Percentiles rank a stretch among this genome's conserved stretches.
Evolutionary conservation across 106 monocot genomes (phyloP).

Genomic region (Dendrobium officinale): DNA sequence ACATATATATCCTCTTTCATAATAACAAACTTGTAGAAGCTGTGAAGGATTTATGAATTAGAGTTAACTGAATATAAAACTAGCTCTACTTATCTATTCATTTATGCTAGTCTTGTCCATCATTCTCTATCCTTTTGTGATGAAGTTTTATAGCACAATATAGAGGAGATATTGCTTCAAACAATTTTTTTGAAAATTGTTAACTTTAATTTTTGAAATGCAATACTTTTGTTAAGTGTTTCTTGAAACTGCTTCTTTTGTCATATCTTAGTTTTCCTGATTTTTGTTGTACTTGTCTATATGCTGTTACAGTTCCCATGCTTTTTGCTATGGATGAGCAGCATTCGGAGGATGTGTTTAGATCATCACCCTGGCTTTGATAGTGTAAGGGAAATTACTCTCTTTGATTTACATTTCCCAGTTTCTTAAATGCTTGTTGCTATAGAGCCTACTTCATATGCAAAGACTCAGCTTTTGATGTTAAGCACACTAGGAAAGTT

Average conservation of each 20-base stretch:
- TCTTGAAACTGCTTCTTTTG: background rate
- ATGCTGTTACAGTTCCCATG: constrained; percentile 67
- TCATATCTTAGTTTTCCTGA: background rate
- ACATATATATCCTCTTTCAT: background rate
- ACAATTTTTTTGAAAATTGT: background rate
- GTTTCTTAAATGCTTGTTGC: background rate
- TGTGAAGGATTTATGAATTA: background rate
- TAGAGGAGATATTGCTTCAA: background rate
- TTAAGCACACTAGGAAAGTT: background rate
- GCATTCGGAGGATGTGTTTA: constrained; percentile 89
- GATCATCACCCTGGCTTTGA: constrained; percentile 81
- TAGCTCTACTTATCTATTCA: background rate
- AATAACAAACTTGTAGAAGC: background rate
- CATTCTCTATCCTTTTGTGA: background rate
- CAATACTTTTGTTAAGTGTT: background rate
- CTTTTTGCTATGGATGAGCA: constrained; percentile 85
- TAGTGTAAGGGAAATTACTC: constrained; percentile 34
- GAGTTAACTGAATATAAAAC: background rate
- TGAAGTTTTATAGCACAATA: background rate
- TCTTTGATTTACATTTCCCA: background rate
- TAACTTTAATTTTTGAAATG: background rate
- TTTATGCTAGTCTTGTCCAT: background rate
- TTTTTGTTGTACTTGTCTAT: background rate
- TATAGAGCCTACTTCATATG: background rate
- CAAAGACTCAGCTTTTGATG: background rate